These are phyloP conservation scores for Mycena maculata DNA, from an alignment of 768 basidiomycete species.

Conservation along the genomic window DNA sequence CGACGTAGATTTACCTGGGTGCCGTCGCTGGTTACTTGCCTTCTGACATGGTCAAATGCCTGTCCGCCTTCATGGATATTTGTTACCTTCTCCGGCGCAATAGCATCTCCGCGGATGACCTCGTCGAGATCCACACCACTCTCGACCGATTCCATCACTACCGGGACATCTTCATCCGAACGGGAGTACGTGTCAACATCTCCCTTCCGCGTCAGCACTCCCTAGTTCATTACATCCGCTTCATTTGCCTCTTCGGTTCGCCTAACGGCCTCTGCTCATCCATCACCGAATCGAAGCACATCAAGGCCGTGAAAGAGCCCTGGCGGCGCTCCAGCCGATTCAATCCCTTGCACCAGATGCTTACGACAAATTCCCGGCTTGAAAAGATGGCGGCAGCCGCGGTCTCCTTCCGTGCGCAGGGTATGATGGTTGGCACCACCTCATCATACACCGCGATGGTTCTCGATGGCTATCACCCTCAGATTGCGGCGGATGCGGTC, in stretches of 20 bases:
- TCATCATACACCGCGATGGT: not conserved
- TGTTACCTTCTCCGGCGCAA: not conserved
- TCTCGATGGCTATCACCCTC: not conserved
- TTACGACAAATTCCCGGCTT: not conserved
- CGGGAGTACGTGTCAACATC: not conserved
- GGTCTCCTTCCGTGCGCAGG: not conserved
- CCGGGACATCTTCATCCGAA: not conserved
- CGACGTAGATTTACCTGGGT: not conserved
- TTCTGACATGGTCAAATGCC: not conserved
- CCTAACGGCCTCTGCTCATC: not conserved
- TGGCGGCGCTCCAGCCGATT: not conserved
- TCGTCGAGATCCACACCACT: not conserved
- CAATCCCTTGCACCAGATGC: not conserved
- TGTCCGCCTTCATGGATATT: not conserved
- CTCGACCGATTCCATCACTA: not conserved
- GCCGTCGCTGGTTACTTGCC: not conserved
- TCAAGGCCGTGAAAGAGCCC: not conserved
- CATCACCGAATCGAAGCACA: not conserved
- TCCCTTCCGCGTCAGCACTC: not conserved
- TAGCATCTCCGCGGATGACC: not conserved
- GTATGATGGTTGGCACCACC: not conserved
- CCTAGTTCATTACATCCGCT: not conserved
- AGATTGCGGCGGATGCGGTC: not conserved
- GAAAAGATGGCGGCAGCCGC: not conserved
- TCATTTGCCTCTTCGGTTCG: not conserved